A percentile compares a stretch with the other conserved stretches of the same genome.
Evolutionary conservation across 2,329 filamentous ascomycete genomes (phyloP).

Genomic region (Colletotrichum sp.): DNA sequence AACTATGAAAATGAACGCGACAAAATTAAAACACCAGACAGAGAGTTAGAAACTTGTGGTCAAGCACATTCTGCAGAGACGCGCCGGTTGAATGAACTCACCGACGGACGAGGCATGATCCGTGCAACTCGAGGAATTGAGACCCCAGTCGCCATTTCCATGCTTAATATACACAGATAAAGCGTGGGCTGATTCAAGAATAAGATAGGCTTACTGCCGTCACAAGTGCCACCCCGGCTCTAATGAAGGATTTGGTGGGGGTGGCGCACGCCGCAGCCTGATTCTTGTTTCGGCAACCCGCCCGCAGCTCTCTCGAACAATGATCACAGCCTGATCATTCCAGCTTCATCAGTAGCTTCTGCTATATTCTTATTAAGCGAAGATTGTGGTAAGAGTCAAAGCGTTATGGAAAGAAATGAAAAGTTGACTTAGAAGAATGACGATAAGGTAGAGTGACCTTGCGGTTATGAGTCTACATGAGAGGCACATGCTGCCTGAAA

Average conservation of each 20-base stretch:
- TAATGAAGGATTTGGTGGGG: not conserved
- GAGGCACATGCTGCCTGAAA: not conserved
- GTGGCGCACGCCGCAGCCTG: not conserved
- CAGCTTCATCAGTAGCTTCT: not conserved
- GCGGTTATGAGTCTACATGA: not conserved
- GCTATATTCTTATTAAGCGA: not conserved
- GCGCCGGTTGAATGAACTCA: not conserved
- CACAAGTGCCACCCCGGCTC: not conserved
- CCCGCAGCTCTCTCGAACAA: not conserved
- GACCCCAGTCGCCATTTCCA: not conserved
- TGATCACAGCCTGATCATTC: not conserved
- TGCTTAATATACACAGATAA: not conserved
- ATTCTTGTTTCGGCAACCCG: not conserved
- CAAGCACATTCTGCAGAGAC: not conserved
- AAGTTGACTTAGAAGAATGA: rapidly evolving
- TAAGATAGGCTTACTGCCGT: not conserved
- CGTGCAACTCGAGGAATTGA: not conserved
- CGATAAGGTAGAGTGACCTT: not conserved
- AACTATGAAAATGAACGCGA: not conserved
- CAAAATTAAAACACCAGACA: not conserved
- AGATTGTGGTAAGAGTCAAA: rapidly evolving
- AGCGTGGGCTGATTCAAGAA: not conserved
- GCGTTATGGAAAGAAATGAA: not conserved
- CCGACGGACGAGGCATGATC: not conserved
- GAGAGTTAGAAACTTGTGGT: rapidly evolving